Evolutionary conservation across 495 filamentous ascomycete genomes (phyloP).

Genomic region (Aspergillus campestris): DNA sequence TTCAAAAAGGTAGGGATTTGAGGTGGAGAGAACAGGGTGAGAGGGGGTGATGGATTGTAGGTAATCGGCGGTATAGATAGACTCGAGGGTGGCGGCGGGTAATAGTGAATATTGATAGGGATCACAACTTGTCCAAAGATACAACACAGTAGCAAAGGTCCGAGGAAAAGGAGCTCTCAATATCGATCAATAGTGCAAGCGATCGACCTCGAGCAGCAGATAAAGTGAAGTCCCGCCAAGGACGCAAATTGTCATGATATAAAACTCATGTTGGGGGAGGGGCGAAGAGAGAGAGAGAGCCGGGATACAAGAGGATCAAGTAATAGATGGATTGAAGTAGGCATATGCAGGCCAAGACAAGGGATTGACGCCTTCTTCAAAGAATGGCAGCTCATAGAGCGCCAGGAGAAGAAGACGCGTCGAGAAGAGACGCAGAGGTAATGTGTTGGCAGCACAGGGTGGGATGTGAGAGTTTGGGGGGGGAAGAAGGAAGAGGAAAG

Average conservation of each 20-base stretch:
- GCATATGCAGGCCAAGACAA: constrained; percentile 18
- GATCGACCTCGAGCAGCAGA: constrained; percentile 25
- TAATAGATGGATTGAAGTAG: neutral
- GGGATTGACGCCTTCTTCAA: constrained; percentile 22
- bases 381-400: constrained; percentile 29
- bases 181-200: constrained; percentile 26
- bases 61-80: neutral
- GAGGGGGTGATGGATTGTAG: neutral
- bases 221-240: constrained; percentile 25
- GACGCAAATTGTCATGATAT: constrained; percentile 40
- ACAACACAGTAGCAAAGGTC: constrained; percentile 3
- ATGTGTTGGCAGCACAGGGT: constrained; percentile 19
- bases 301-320: constrained; percentile 21
- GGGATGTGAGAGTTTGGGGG: constrained; percentile 2
- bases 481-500: neutral
- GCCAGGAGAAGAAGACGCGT: constrained; percentile 24
- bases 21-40: neutral
- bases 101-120: neutral
- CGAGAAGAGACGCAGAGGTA: constrained; percentile 15
- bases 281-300: constrained; percentile 10
- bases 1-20: neutral
- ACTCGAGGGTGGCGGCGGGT: constrained; percentile 7
- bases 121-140: constrained; percentile 3
- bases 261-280: constrained; percentile 26
- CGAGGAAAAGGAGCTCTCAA: constrained; percentile 17